These are phyloP conservation scores for Nemania abortiva DNA, from an alignment of 2,329 filamentous ascomycete genomes.

Conservation along the genomic window DNA sequence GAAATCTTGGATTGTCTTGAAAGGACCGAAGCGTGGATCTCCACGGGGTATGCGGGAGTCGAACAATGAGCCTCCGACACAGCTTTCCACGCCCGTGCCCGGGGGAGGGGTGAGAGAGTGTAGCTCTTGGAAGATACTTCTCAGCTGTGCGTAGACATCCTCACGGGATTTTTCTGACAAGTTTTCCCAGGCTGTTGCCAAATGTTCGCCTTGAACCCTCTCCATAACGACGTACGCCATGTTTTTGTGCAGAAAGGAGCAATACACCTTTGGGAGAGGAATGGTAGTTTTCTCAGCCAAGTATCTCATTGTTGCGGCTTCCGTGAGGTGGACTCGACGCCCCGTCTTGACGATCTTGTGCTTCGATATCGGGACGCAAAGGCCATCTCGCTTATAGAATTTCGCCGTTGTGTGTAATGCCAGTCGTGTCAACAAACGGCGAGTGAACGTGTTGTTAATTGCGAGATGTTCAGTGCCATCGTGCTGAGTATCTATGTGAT, in stretches of 20 bases:
- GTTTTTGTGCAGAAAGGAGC: constrained; percentile 11
- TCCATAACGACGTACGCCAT: constrained; percentile 21
- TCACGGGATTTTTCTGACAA: not conserved
- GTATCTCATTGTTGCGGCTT: constrained; percentile 10
- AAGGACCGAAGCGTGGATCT: constrained; percentile 4
- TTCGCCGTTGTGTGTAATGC: constrained; percentile 13
- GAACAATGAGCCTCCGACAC: constrained; percentile 6
- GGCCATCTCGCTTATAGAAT: constrained; percentile 1
- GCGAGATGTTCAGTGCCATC: constrained; percentile 12
- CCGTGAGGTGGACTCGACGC: not conserved
- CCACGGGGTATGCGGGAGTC: constrained; percentile 4
- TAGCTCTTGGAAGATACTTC: constrained; percentile 8
- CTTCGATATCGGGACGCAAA: constrained; percentile 10
- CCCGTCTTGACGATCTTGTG: constrained; percentile 5
- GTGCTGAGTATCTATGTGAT: not conserved
- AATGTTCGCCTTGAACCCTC: not conserved
- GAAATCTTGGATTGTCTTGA: constrained; percentile 16
- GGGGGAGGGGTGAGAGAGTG: constrained; percentile 13
- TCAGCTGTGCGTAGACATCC: not conserved
- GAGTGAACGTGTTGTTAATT: constrained; percentile 13
- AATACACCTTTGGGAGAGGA: constrained; percentile 16
- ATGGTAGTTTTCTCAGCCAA: constrained; percentile 1
- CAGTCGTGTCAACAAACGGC: constrained; percentile 7
- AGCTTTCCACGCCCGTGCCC: constrained; percentile 14
- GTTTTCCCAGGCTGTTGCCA: not conserved